Evolutionary conservation across 805 yeast genomes (phyloP), one percentile per base, ranked within the genome.

Genomic region (Wickerhamiella qilinensis): DNA sequence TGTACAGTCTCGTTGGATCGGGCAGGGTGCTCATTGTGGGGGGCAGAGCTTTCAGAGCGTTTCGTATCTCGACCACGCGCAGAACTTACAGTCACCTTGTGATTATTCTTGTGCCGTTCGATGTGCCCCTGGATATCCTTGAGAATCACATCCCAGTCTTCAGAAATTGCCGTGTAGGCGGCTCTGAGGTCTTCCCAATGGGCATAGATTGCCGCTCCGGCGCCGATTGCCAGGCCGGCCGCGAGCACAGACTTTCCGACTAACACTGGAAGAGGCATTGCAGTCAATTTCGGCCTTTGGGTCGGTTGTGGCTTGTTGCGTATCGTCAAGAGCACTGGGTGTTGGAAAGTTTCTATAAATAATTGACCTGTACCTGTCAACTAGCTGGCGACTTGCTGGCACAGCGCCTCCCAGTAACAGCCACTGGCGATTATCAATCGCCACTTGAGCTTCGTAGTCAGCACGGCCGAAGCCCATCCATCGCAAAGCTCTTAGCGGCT

Each of bases 171-270:
- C 14, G 12, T 20, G 7, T 9, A 15, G 9, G 33, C 7, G 33
- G 21, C n/a, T 16, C 21, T 21, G 31, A 38, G 30, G 16, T 33
- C 37, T 2, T 38, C 41, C 34, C 34, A 34, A 27, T 38, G 40
- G 21, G 16, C 7, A 20, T 14, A 16, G 6, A 34, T 21, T 51
- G 58, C 22, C 40, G 51, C 7, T 49, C 48, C 39, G 3, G 38
- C 36, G 9, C 37, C 41, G 15, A 16, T 21, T 3, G 33, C 39
- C 6, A 30, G 15, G 15, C 25, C 25, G 11, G 25, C 25, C 6
- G 25, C 25, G 6, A 22, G 25, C 25, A 11, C 25, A 11, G 25
- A 6, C 25, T 22, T 22, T 7, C 25, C 25, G 9, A 22, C 9
- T 6, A 22, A 11, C 11, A 22, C 11, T 11, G 25, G 25, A 22